Evolutionary conservation across 768 basidiomycete genomes (phyloP).

Genomic region (Pisolithus microcarpus): DNA sequence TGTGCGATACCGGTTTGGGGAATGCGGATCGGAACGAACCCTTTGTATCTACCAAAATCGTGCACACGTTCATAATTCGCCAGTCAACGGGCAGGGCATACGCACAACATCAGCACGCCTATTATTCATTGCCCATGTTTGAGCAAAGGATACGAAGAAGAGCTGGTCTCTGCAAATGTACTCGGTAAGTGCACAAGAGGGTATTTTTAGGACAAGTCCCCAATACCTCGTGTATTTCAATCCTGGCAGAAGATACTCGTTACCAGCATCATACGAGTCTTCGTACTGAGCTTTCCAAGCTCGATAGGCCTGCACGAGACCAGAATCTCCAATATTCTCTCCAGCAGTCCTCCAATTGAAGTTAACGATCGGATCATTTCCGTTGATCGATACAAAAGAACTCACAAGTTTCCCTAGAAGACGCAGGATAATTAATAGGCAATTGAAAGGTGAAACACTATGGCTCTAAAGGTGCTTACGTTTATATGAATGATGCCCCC

Average conservation of each 20-base stretch:
- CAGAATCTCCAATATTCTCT: conserved; percentile 86
- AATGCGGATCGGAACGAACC: conserved; percentile 84
- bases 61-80: not conserved
- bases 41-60: conserved; percentile 49
- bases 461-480: conserved; percentile 36
- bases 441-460: not conserved
- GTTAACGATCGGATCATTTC: conserved; percentile 4
- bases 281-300: conserved; percentile 84
- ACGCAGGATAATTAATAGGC: not conserved
- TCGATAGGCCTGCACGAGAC: conserved; percentile 77
- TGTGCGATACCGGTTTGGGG: conserved; percentile 70
- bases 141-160: conserved; percentile 87
- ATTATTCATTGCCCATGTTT: conserved; percentile 81
- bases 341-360: conserved; percentile 62
- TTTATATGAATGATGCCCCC: conserved; percentile 83
- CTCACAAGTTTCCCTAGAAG: conserved; percentile 67
- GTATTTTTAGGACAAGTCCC: conserved; percentile 7
- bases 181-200: not conserved
- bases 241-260: conserved; percentile 77
- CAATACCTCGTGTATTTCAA: conserved; percentile 61
- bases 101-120: conserved; percentile 70
- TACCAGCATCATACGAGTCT: conserved; percentile 47
- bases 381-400: not conserved
- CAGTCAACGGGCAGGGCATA: conserved; percentile 7
- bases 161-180: conserved; percentile 64